Percentiles rank a stretch among this genome's conserved stretches.
phyloP scores from a whole-genome alignment of 371 early-diverging fungal genomes.

The Mortierella sp. region DNA sequence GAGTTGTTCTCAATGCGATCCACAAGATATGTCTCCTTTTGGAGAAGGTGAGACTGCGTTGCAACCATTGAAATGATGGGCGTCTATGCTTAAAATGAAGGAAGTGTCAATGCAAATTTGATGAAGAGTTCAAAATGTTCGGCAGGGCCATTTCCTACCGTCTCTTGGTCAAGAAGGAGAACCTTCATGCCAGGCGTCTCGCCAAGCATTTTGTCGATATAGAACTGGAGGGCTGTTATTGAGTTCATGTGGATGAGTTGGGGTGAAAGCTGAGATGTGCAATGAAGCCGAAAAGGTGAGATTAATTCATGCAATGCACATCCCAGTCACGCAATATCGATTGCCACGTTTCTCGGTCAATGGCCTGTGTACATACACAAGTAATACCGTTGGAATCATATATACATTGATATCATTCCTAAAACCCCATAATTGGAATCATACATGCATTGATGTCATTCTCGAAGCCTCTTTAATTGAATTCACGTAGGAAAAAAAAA shows the following conservation, averaged over 20 bases:
- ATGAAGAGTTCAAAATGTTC: background rate
- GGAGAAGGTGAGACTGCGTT: conserved; percentile 91
- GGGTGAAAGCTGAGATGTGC: background rate
- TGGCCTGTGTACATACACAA: too few species aligned
- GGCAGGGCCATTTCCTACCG: conserved; percentile 68
- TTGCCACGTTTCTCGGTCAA: background rate
- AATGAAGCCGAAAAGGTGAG: background rate
- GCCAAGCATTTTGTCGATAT: conserved; percentile 91
- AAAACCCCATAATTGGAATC: background rate
- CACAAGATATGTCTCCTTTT: conserved; percentile 93
- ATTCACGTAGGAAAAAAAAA: background rate
- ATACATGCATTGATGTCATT: background rate
- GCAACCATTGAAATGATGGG: conserved; percentile 91
- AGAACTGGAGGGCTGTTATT: conserved; percentile 85
- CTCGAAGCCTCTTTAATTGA: background rate
- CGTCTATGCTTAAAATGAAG: conserved; percentile 69
- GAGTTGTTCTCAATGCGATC: conserved; percentile 90
- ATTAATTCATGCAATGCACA: background rate
- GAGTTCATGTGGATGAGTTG: conserved; percentile 72
- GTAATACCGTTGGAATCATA: background rate
- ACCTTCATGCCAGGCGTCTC: conserved; percentile 97
- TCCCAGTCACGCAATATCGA: too few species aligned
- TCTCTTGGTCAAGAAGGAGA: conserved; percentile 92
- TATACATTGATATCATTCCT: background rate
- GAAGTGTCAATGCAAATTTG: background rate